A percentile compares a stretch with the other conserved stretches of the same genome.
These are phyloP conservation scores for Elsinoe ampelina DNA, from an alignment of 2,329 filamentous ascomycete genomes.

Conservation along the genomic window DNA sequence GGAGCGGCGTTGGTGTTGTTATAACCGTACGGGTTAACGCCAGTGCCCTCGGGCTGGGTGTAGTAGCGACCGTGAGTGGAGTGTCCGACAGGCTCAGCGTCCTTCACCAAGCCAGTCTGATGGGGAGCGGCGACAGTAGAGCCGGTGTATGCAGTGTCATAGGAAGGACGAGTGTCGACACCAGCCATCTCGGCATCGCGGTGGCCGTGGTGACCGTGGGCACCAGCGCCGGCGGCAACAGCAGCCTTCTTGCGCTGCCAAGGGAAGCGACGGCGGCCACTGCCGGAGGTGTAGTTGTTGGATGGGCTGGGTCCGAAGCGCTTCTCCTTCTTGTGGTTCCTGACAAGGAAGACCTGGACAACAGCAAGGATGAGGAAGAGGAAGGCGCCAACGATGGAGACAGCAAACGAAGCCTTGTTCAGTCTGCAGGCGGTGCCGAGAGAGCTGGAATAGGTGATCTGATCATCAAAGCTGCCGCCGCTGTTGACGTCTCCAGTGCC, in stretches of 20 bases:
- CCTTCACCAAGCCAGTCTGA: conserved; percentile 23
- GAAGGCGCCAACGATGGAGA: conserved; percentile 68
- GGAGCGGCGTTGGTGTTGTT: conserved; percentile 19
- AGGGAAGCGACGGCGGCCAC: conserved; percentile 32
- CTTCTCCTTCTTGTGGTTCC: conserved; percentile 66
- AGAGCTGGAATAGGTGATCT: conserved; percentile 37
- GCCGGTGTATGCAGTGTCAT: conserved; percentile 43
- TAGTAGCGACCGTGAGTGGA: conserved; percentile 35
- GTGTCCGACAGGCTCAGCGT: conserved; percentile 18
- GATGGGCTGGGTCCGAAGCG: conserved; percentile 56
- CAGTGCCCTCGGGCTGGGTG: conserved; percentile 35
- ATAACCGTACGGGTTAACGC: conserved; percentile 32
- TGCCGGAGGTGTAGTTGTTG: conserved; percentile 60
- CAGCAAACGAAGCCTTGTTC: conserved; percentile 67
- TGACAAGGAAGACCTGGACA: conserved; percentile 58
- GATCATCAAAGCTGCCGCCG: conserved; percentile 37
- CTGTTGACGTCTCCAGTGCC: conserved; percentile 51
- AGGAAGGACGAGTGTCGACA: conserved; percentile 34
- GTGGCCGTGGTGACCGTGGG: conserved; percentile 20
- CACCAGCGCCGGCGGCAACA: conserved; percentile 22
- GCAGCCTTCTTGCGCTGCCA: conserved; percentile 36
- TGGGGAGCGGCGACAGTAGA: conserved; percentile 36
- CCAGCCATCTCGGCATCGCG: conserved; percentile 12
- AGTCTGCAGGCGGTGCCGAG: conserved; percentile 60
- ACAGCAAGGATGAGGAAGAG: conserved; percentile 67